These are phyloP conservation scores for Sechiopsis laciniata DNA, from an alignment of 306 rosid genomes.

Conservation along the genomic window DNA sequence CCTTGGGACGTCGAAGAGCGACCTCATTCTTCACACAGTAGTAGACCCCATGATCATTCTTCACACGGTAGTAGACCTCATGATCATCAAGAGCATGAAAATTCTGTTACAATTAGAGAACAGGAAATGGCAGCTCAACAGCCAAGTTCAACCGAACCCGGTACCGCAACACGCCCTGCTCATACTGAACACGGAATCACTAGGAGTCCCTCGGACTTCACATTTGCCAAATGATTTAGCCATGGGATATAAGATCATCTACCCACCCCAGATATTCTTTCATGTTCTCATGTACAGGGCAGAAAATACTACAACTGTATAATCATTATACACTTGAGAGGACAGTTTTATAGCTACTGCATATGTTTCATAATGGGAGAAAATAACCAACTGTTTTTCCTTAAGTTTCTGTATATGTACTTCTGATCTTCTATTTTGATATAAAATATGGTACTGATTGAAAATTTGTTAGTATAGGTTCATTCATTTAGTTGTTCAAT, in stretches of 20 bases:
- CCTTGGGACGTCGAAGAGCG: conserved; percentile 33
- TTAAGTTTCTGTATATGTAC: background rate
- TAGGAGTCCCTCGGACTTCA: conserved; percentile 28
- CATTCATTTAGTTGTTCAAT: background rate
- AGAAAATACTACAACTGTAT: background rate
- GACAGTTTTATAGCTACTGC: background rate
- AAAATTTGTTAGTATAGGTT: background rate
- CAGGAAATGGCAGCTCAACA: conserved; percentile 23
- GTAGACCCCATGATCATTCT: conserved; percentile 11
- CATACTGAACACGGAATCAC: conserved; percentile 33
- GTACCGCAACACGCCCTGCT: background rate
- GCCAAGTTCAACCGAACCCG: conserved; percentile 25
- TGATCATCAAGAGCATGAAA: conserved; percentile 22
- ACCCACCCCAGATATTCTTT: conserved; percentile 1
- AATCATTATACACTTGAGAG: conserved; percentile 9
- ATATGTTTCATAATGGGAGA: background rate
- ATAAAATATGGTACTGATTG: background rate
- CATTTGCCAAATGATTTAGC: conserved; percentile 34
- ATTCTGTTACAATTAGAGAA: conserved; percentile 5
- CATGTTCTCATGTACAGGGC: conserved; percentile 16
- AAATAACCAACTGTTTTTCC: conserved; percentile 11
- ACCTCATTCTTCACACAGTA: conserved; percentile 26
- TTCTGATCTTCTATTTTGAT: background rate
- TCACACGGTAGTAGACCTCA: conserved; percentile 19
- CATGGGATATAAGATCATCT: background rate